phyloP scores from a whole-genome alignment of 2,329 filamentous ascomycete genomes.

The Paracoccidioides lutzii region DNA sequence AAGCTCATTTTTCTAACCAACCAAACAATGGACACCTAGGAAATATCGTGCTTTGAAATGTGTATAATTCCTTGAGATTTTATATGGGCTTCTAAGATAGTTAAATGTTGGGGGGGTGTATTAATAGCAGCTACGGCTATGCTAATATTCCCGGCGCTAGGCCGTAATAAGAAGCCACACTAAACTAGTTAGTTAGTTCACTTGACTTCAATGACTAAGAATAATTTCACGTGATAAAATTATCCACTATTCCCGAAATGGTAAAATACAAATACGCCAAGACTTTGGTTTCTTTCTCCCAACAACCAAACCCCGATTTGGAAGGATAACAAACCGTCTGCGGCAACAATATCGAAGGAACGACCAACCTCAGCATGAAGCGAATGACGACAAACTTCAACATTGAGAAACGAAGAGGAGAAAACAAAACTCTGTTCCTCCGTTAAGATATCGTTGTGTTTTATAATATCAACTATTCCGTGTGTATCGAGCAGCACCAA shows the following conservation, averaged over 20 bases:
- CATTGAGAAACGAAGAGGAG: not conserved
- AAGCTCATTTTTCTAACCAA: no score
- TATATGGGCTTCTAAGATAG: no score
- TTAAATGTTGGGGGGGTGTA: no score
- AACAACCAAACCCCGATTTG: not conserved
- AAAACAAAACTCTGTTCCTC: no score
- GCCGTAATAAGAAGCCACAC: no score
- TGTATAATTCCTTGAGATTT: no score
- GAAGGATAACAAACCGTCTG: conserved; percentile 3
- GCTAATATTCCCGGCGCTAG: no score
- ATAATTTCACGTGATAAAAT: not conserved
- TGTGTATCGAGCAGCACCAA: no score
- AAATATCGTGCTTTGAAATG: no score
- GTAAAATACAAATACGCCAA: conserved; percentile 5
- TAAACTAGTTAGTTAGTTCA: no score
- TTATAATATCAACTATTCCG: not conserved
- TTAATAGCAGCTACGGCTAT: no score
- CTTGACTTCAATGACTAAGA: not conserved
- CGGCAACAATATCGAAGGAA: not conserved
- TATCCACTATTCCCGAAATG: not conserved
- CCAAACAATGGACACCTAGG: no score
- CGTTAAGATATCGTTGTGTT: not conserved
- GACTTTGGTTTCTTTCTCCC: not conserved
- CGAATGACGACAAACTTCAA: not conserved
- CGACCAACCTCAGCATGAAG: not conserved